phyloP scores from a whole-genome alignment of 768 basidiomycete species.

The Tylopilus plumbeoviolaceoides region DNA sequence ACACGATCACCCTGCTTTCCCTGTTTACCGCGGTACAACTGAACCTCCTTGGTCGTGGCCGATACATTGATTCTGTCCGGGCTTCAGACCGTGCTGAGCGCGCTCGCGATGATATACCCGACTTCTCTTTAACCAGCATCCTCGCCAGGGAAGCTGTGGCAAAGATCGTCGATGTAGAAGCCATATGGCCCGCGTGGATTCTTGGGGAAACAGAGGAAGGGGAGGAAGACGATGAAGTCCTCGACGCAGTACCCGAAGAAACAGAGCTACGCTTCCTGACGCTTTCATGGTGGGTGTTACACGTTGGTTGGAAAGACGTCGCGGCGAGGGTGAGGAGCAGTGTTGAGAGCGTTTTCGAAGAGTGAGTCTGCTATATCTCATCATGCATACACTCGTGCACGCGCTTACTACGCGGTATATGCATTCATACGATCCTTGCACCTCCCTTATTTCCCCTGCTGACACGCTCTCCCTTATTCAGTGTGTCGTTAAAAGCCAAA shows the following conservation, averaged over 20 bases:
- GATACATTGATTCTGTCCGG: constrained; percentile 70
- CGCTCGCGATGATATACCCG: constrained; percentile 39
- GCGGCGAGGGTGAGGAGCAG: constrained; percentile 66
- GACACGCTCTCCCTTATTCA: no score
- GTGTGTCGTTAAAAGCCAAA: constrained; percentile 80
- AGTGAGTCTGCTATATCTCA: constrained; percentile 45
- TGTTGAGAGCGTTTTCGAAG: constrained; percentile 81
- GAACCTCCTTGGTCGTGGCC: constrained; percentile 73
- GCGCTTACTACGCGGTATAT: no score
- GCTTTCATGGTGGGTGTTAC: constrained; percentile 89
- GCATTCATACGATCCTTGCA: no score
- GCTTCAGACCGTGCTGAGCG: constrained; percentile 58
- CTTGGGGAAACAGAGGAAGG: constrained; percentile 23
- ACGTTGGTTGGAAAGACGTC: constrained; percentile 89
- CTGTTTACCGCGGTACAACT: constrained; percentile 88
- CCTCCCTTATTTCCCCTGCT: no score
- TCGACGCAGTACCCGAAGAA: constrained; percentile 51
- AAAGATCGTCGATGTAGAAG: constrained; percentile 24
- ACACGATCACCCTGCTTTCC: constrained; percentile 80
- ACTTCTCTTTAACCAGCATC: constrained; percentile 21
- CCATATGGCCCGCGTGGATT: constrained; percentile 21
- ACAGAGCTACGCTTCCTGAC: constrained; percentile 79
- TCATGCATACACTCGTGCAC: not conserved
- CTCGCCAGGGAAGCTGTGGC: constrained; percentile 24
- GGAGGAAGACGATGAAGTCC: constrained; percentile 26